Evolutionary conservation across 352 stramenopile genomes (phyloP).

Genomic region (Phytophthora kernoviae): DNA sequence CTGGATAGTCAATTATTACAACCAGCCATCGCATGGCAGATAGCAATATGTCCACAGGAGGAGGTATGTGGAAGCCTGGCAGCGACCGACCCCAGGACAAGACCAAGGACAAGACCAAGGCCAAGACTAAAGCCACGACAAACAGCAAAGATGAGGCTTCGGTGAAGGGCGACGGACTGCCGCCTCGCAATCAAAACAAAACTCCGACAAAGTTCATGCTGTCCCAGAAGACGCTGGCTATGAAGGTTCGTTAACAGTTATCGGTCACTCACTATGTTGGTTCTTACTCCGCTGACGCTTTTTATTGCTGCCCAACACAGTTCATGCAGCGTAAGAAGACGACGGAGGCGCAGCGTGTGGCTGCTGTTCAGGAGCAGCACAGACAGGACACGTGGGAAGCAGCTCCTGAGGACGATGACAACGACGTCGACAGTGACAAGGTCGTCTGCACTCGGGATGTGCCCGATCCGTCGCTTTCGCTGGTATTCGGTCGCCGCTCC

Average conservation of each 20-base stretch:
- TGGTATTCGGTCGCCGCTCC: conserved; percentile 77
- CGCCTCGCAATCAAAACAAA: conserved; percentile 22
- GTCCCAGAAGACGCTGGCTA: conserved; percentile 85
- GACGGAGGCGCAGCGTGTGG: conserved; percentile 55
- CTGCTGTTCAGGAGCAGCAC: conserved; percentile 55
- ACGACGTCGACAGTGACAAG: conserved; percentile 30
- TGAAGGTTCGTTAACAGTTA: conserved; percentile 63
- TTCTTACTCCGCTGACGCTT: conserved; percentile 8
- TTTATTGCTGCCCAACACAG: conserved; percentile 26
- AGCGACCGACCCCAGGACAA: conserved; percentile 38
- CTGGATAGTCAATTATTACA: background rate
- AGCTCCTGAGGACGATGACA: conserved; percentile 32
- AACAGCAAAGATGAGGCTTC: conserved; percentile 14
- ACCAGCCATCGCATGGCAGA: conserved; percentile 15
- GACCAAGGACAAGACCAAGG: conserved; percentile 21
- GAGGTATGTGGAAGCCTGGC: conserved; percentile 70
- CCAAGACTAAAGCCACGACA: conserved; percentile 23
- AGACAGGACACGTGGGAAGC: conserved; percentile 67
- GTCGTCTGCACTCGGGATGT: conserved; percentile 67
- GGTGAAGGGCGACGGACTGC: conserved; percentile 22
- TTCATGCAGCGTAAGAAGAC: conserved; percentile 90
- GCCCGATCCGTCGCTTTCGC: conserved; percentile 71
- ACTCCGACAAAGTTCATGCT: conserved; percentile 39
- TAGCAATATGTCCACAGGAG: too few species aligned
- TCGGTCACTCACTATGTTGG: background rate